These are phyloP conservation scores for Flammula alnicola DNA, from an alignment of 1,284 basidiomycete genomes.

Conservation along the genomic window DNA sequence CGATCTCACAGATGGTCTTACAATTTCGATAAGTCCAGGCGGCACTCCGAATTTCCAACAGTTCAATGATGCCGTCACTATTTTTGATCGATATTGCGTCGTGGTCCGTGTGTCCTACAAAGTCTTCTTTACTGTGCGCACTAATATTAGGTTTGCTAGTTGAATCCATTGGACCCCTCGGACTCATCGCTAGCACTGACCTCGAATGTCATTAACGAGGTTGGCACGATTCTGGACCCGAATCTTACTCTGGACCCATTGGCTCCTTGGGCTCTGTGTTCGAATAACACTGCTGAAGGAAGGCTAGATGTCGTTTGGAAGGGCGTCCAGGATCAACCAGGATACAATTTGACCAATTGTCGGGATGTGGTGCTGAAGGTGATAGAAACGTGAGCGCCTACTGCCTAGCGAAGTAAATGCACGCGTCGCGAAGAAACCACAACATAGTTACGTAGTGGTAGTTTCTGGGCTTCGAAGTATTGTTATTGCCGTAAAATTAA, in stretches of 20 bases:
- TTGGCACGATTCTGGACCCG: background rate
- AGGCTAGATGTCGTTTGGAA: slow-evolving; percentile 13
- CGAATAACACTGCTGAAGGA: slow-evolving; percentile 9
- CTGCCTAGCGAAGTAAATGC: too few relatives aligned
- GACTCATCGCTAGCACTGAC: slow-evolving; percentile 4
- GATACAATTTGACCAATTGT: slow-evolving; percentile 8
- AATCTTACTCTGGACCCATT: slow-evolving; percentile 2
- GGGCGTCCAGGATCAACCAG: slow-evolving; percentile 1
- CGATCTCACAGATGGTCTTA: slow-evolving; percentile 2
- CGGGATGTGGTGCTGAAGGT: slow-evolving; percentile 8
- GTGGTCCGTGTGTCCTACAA: background rate
- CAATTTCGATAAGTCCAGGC: slow-evolving; percentile 1
- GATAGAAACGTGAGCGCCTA: too few relatives aligned
- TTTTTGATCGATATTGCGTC: slow-evolving; percentile 6
- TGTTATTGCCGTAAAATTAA: too few relatives aligned
- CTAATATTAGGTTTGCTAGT: background rate
- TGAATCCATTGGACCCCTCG: slow-evolving; percentile 3
- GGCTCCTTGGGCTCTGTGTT: slow-evolving; percentile 8
- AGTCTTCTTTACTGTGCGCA: background rate
- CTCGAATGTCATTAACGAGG: slow-evolving; percentile 1
- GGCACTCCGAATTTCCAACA: slow-evolving; percentile 11
- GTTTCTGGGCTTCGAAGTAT: too few relatives aligned
- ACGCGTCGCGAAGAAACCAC: too few relatives aligned
- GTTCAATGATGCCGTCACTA: slow-evolving; percentile 4
- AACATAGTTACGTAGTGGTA: too few relatives aligned